These are phyloP conservation scores for Tolypocladium guangdongense DNA, from an alignment of 2,329 filamentous ascomycete species.

Conservation along the genomic window DNA sequence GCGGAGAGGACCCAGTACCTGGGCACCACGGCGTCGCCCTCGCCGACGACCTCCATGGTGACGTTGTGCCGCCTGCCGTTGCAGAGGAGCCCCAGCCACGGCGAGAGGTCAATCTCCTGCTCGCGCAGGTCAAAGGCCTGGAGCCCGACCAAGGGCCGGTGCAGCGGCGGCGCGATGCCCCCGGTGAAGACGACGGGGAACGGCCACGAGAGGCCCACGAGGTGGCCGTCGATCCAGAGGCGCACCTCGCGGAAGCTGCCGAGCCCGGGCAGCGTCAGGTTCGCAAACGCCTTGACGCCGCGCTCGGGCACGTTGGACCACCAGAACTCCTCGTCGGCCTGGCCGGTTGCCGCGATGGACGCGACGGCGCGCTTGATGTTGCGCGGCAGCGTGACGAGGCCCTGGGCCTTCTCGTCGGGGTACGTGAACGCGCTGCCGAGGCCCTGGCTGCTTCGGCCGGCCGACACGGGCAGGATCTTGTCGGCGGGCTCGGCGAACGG, in stretches of 20 bases:
- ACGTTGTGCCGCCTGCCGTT: constrained; percentile 57
- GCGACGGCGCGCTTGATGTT: constrained; percentile 61
- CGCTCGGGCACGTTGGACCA: constrained; percentile 65
- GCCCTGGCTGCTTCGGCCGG: constrained; percentile 35
- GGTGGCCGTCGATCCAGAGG: constrained; percentile 57
- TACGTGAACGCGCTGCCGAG: constrained; percentile 56
- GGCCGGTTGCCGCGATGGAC: constrained; percentile 67
- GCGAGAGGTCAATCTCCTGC: constrained; percentile 72
- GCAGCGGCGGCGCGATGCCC: constrained; percentile 64
- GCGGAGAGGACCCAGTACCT: constrained; percentile 61
- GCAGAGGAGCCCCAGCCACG: constrained; percentile 59
- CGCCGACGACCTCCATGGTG: constrained; percentile 53
- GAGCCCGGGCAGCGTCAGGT: constrained; percentile 50
- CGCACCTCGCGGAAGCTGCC: constrained; percentile 72
- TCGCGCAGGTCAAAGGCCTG: constrained; percentile 71
- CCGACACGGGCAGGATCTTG: constrained; percentile 56
- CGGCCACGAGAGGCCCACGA: constrained; percentile 71
- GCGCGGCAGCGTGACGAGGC: constrained; percentile 49
- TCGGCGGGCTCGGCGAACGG: constrained; percentile 37
- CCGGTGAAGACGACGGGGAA: constrained; percentile 78
- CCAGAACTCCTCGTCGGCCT: constrained; percentile 74
- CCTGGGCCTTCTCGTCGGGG: constrained; percentile 50
- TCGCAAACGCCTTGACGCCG: constrained; percentile 46
- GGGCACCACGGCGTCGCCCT: constrained; percentile 41
- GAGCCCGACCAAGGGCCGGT: constrained; percentile 67